Base-by-base conservation (phyloP, 306 rosid genomes). In the Lupinus albus region DNA sequence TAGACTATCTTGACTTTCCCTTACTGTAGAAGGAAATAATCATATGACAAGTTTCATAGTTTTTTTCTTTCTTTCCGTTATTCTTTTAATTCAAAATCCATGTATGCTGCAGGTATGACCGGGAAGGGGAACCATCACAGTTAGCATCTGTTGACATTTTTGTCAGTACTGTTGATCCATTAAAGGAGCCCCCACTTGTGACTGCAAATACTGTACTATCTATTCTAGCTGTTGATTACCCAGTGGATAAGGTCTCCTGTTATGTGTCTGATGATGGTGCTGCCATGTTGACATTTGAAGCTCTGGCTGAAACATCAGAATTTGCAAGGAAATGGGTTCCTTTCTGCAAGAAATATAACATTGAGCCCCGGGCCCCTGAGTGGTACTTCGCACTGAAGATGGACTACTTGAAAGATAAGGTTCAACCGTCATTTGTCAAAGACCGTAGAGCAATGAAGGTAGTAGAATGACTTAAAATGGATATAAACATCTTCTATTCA, bases 361-460 rank as follows among this genome's bases (percentile, higher is more conserved):
- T 90, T 12, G 97, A 90, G 74, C 97, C 97, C 71, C 77, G 97
- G 67, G 97, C 97, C 38, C 97, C 97, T 2, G 97, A 90, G 69
- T 87, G 97, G 97, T 90, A 90, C 76, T 90, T 90, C 8, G 48
- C 97, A 9, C 88, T 67, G 71, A 90, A 90, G 81, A 84, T 90
- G 71, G 95, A 90, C 83, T 90, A 90, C 86, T 78, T 90, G 78
- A 90, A 90, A 74, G 97, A 90, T 66, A 90, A 90, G 83, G 95
- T 90, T 74, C 92, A 85, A 38, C 84, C 97, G 53, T 87, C 97
- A 70, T 90, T 90, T 46, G 97, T 84, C 77, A 90, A 87, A 78
- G 97, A 87, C 1, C 95, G 97, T 41, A 86, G 97, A 71, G 97
- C 97, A 9, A 87, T 90, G 97, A 90, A 90, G 88, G 96, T 83